These are phyloP conservation scores for Flaveria brownii DNA, from an alignment of 129 eudicot genomes.

Conservation along the genomic window DNA sequence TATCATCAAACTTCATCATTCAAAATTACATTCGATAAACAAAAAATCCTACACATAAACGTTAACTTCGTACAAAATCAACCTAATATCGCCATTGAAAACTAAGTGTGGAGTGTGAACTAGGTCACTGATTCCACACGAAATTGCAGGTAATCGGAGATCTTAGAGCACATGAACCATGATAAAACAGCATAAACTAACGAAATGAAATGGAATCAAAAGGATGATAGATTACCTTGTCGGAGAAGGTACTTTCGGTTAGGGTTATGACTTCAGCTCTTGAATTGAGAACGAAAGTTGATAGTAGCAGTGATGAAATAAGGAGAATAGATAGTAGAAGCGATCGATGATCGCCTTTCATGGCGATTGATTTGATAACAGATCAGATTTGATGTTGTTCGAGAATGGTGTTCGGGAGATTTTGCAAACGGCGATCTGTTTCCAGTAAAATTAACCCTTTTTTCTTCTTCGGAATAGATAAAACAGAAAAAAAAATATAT, in stretches of 20 bases:
- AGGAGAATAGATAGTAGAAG: conserved; percentile 23
- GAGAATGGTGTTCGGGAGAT: conserved; percentile 5
- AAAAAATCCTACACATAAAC: too few species aligned
- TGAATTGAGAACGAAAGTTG: conserved; percentile 32
- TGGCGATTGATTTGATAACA: conserved; percentile 24
- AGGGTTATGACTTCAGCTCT: conserved; percentile 83
- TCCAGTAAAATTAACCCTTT: background rate
- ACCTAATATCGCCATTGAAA: too few species aligned
- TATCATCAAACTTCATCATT: too few species aligned
- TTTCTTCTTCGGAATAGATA: background rate
- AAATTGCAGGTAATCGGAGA: conserved; percentile 24
- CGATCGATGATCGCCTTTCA: conserved; percentile 41
- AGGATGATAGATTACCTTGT: conserved; percentile 50
- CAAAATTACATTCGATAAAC: too few species aligned
- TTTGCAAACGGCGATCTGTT: conserved; percentile 13
- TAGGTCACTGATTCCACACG: too few species aligned
- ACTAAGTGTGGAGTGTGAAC: too few species aligned
- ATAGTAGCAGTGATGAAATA: conserved; percentile 35
- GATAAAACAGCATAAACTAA: background rate
- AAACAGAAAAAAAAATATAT: background rate
- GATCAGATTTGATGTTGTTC: conserved; percentile 14
- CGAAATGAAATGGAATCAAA: background rate
- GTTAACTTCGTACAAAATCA: too few species aligned
- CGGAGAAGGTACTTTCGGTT: conserved; percentile 59
- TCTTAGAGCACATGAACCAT: background rate